Conservation (phyloP, 2,329 filamentous ascomycete species). For the Stemphylium vesicarium region DNA sequence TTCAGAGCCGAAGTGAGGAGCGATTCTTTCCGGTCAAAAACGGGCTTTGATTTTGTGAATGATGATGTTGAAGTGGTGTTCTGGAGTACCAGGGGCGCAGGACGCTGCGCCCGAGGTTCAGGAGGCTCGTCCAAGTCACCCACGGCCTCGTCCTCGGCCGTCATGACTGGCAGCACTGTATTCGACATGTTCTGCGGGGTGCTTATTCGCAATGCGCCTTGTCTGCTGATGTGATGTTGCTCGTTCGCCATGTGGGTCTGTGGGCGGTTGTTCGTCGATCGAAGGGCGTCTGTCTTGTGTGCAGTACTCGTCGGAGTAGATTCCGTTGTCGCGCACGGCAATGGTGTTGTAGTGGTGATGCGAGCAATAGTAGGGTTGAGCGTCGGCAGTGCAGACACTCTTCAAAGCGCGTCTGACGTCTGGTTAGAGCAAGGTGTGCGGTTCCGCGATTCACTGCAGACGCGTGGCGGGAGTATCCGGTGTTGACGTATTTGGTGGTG, state of each 20-base stretch:
- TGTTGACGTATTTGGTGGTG: conserved; percentile 12
- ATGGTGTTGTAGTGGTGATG: not conserved
- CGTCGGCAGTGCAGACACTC: not conserved
- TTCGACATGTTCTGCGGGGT: conserved; percentile 33
- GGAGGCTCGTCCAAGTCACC: conserved; percentile 90
- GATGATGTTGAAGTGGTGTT: conserved; percentile 50
- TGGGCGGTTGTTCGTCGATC: not conserved
- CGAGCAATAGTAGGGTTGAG: not conserved
- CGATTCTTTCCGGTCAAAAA: conserved; percentile 70
- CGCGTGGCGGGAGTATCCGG: conserved; percentile 3
- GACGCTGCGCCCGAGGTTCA: conserved; percentile 65
- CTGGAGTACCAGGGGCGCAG: conserved; percentile 45
- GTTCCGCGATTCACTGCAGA: conserved; percentile 10
- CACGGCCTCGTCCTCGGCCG: conserved; percentile 66
- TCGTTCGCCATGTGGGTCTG: conserved; percentile 43
- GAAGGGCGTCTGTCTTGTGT: not conserved
- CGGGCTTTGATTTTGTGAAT: conserved; percentile 58
- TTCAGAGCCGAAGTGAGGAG: conserved; percentile 84
- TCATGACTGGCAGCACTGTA: conserved; percentile 29
- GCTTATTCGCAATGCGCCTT: conserved; percentile 40
- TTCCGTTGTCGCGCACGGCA: not conserved
- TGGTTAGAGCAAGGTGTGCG: conserved; percentile 9
- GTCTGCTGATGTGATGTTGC: conserved; percentile 34
- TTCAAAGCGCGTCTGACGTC: not conserved
- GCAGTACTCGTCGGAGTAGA: conserved; percentile 1